Evolutionary conservation across 2,329 filamentous ascomycete species (phyloP).

Genomic region (Ophiocordyceps camponoti-saundersi): DNA sequence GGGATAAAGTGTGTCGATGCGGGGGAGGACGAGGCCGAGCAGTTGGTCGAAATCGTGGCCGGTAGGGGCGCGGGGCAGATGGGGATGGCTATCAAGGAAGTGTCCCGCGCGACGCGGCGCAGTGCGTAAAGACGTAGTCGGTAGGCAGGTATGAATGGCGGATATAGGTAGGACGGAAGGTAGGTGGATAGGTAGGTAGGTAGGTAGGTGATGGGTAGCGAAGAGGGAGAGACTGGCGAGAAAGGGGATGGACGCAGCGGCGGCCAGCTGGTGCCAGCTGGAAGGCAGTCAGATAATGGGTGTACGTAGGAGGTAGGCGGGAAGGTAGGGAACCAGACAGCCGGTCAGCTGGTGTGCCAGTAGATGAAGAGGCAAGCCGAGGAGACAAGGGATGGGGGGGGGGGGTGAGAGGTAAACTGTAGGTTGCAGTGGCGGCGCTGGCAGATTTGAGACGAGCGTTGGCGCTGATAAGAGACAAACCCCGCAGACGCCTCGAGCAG

Average conservation of each 20-base stretch:
- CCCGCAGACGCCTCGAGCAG: background rate
- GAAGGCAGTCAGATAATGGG: background rate
- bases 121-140: too few species aligned
- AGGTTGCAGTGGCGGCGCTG: background rate
- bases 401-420: too few species aligned
- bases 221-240: background rate
- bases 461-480: background rate
- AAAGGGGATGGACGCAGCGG: background rate
- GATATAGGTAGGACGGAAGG: background rate
- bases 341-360: background rate
- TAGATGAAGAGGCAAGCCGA: background rate
- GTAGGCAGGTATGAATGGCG: background rate
- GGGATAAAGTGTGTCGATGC: constrained; percentile 5
- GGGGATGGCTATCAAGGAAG: background rate
- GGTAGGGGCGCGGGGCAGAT: background rate
- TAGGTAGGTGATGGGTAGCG: background rate
- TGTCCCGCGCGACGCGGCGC: background rate
- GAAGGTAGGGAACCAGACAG: background rate
- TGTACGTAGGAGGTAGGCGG: too few species aligned
- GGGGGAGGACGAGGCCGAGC: constrained; percentile 1
- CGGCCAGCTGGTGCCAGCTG: background rate
- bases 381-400: background rate
- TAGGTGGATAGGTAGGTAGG: background rate
- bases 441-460: background rate
- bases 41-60: background rate